phyloP scores from a whole-genome alignment of 2,329 filamentous ascomycete species.

The Neospermospora avenae region DNA sequence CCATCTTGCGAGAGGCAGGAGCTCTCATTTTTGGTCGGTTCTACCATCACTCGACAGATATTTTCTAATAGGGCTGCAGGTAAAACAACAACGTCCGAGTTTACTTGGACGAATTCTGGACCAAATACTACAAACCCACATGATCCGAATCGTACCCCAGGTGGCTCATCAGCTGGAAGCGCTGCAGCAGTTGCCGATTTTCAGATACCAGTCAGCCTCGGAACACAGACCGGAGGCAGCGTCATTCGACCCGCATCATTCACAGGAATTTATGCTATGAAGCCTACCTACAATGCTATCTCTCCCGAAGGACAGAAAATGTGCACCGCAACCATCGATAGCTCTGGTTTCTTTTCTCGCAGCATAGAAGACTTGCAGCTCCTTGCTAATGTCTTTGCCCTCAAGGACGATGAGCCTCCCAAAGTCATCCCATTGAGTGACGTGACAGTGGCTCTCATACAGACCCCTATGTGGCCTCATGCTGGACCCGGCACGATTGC shows the following conservation, averaged over 20 bases:
- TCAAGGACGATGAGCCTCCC: background rate
- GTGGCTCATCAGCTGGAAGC: background rate
- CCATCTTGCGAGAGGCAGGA: background rate
- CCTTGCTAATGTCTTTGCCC: background rate
- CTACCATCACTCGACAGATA: background rate
- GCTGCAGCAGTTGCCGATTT: background rate
- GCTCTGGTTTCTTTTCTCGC: background rate
- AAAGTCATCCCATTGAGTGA: background rate
- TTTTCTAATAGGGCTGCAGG: background rate
- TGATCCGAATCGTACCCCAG: background rate
- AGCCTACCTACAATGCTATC: background rate
- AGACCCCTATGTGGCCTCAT: constrained; percentile 22
- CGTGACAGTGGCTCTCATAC: constrained; percentile 1
- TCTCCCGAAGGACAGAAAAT: background rate
- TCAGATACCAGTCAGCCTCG: background rate
- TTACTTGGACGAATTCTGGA: background rate
- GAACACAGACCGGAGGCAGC: background rate
- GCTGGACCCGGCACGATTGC: constrained; percentile 42
- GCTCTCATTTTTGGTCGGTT: background rate
- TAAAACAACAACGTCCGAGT: background rate
- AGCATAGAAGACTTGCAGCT: background rate
- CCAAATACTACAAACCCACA: background rate
- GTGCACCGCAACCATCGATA: background rate
- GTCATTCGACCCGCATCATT: background rate
- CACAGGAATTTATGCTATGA: background rate